Conservation (phyloP, 129 eudicot genomes). For the Mikania micrantha region DNA sequence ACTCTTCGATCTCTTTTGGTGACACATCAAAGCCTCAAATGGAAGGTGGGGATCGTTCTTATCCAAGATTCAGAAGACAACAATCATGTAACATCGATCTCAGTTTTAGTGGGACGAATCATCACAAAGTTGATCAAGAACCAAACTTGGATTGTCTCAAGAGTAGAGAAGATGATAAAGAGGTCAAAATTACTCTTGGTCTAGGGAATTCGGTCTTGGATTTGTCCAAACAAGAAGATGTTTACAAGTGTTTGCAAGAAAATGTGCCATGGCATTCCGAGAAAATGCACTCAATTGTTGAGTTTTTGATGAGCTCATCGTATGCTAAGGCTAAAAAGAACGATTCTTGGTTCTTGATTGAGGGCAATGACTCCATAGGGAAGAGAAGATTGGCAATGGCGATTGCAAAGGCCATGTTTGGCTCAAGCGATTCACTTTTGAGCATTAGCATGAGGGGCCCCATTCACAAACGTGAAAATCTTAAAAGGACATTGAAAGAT, state of each 20-base stretch:
- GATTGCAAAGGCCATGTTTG: slow-evolving; percentile 45
- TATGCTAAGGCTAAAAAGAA: slow-evolving; percentile 18
- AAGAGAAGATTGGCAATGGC: slow-evolving; percentile 59
- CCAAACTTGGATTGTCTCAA: slow-evolving; percentile 73
- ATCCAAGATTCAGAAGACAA: slow-evolving; percentile 74
- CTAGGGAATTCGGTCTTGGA: slow-evolving; percentile 47
- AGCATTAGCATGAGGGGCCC: slow-evolving; percentile 39
- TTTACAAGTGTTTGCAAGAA: slow-evolving; percentile 40
- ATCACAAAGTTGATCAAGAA: slow-evolving; percentile 26
- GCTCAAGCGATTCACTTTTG: slow-evolving; percentile 47
- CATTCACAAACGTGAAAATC: slow-evolving; percentile 17
- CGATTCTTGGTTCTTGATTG: slow-evolving; percentile 46
- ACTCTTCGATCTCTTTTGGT: slow-evolving; percentile 46
- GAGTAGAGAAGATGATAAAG: slow-evolving; percentile 46
- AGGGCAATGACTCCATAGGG: slow-evolving; percentile 67
- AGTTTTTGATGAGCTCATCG: slow-evolving; percentile 30
- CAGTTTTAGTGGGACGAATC: slow-evolving; percentile 37
- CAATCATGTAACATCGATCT: slow-evolving; percentile 80
- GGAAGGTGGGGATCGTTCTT: slow-evolving; percentile 30
- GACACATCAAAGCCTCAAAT: slow-evolving; percentile 33
- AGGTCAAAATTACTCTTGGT: slow-evolving; percentile 68
- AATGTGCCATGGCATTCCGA: slow-evolving; percentile 80
- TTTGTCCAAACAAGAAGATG: slow-evolving; percentile 20
- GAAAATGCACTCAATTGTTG: slow-evolving; percentile 35
- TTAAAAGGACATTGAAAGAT: slow-evolving; percentile 45